Evolutionary conservation across 2,329 filamentous ascomycete species (phyloP).

Genomic region (Elsinoe batatas): DNA sequence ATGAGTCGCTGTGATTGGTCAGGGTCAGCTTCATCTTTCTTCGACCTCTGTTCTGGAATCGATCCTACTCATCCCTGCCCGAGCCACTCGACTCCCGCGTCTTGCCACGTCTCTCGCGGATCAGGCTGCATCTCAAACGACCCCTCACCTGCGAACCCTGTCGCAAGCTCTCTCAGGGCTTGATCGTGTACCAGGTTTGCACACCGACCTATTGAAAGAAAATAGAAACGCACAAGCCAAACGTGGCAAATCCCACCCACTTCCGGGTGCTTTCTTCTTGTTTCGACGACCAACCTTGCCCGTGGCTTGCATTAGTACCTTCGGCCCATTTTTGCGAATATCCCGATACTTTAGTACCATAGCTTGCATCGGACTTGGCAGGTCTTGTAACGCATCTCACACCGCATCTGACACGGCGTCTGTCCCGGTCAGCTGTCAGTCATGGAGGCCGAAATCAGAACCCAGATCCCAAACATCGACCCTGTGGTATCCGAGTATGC

Average conservation of each 20-base stretch:
- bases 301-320: conserved; percentile 12
- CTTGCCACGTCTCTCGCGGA: background rate
- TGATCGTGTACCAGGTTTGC: conserved; percentile 5
- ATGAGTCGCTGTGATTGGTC: conserved; percentile 1
- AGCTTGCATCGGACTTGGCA: conserved; percentile 7
- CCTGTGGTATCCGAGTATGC: conserved; percentile 31
- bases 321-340: conserved; percentile 1
- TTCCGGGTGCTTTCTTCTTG: background rate
- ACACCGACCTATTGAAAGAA: background rate
- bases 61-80: background rate
- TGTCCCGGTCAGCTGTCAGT: background rate
- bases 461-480: conserved; percentile 28
- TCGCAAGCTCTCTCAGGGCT: conserved; percentile 1
- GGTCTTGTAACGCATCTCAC: conserved; percentile 11
- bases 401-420: background rate
- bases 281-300: conserved; percentile 8
- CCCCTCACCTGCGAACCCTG: conserved; percentile 7
- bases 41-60: conserved; percentile 4
- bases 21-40: background rate
- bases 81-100: background rate
- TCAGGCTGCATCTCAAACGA: background rate
- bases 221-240: background rate
- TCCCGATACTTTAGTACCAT: background rate
- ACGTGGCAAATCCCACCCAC: conserved; percentile 4
- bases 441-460: conserved; percentile 31